phyloP scores from a whole-genome alignment of 2,329 filamentous ascomycete genomes.

The Penicillium nordicum region DNA sequence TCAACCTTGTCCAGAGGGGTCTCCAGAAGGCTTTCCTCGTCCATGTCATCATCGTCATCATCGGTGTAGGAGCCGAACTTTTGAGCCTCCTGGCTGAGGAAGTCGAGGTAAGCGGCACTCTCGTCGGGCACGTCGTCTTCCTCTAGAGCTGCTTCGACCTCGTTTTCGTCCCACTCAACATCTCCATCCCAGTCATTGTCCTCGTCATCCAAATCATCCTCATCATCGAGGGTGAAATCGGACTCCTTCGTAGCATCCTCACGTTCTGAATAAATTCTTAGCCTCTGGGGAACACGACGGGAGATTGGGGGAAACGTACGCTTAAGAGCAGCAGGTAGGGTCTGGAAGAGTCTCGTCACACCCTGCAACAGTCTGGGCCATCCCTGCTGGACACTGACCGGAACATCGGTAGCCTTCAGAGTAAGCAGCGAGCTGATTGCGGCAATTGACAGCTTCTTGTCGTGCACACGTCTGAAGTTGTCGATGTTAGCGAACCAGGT shows the following conservation, averaged over 20 bases:
- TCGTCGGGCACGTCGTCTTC: conserved; percentile 74
- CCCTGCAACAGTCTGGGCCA: conserved; percentile 91
- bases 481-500: conserved; percentile 97
- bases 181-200: conserved; percentile 81
- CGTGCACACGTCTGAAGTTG: conserved; percentile 87
- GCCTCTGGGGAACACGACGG: conserved; percentile 23
- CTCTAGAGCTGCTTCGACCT: conserved; percentile 58
- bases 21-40: conserved; percentile 89
- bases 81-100: conserved; percentile 88
- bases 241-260: conserved; percentile 90
- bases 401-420: conserved; percentile 75
- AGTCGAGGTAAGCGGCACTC: conserved; percentile 90
- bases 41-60: conserved; percentile 80
- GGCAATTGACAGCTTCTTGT: conserved; percentile 97
- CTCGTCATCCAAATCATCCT: conserved; percentile 70
- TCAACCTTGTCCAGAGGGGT: conserved; percentile 94
- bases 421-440: conserved; percentile 84
- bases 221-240: conserved; percentile 72
- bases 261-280: conserved; percentile 56
- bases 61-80: conserved; percentile 73
- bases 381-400: conserved; percentile 86
- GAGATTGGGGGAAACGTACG: conserved; percentile 52
- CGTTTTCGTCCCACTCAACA: conserved; percentile 64
- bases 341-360: conserved; percentile 86
- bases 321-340: conserved; percentile 80